Base-by-base conservation (phyloP, 345 rosid genomes). In the Dipteronia sinensis region DNA sequence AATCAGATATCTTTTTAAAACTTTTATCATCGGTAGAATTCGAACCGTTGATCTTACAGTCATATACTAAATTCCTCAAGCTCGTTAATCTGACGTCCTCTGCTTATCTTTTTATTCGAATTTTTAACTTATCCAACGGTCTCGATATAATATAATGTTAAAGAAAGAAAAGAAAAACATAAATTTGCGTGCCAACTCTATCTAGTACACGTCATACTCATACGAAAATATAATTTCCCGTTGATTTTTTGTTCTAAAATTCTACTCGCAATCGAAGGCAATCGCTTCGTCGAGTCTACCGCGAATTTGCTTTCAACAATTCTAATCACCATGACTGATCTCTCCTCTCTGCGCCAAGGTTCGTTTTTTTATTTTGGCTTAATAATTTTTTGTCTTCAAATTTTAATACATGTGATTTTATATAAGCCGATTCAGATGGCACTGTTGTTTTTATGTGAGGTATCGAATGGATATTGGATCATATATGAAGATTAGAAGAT, bases 271-370 rank as follows among this genome's bases (percentile, higher is more conserved):
- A 42, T 42, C 46, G 10, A 42, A 42, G 46, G 42, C 62, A 34
- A 27, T 71, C 68, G 44, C 70, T 72, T 44, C 17, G 27, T 22
- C 63, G 11, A 42, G 69, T 56, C 64, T 10, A 17, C 19, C 1
- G 47, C 19, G 17, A 56, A 31, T 29, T 16, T 0, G 20, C 1
- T 56, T 12, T 49, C 65, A 8, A 13, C 13, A 16, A 42, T 71
- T 16, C 31, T 75, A 72, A 2, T 82, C 81, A 55, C 80, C 78
- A 88, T 86, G 89, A 76, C 88, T 19, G 10, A 53, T 53, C 74
- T 8, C 74, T 53, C 74, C 19, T 16, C 61, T 59, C n/a, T 16
- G n/a, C 58, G 8, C 19, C 69, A 49, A 65, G 78, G 78, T 75
- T 49, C 23, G 64, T n/a, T 1, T 29, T 22, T 59, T 1, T 75